Percentiles rank a stretch among this genome's conserved stretches.
Conservation (phyloP, 1,139 yeast genomes). For the Lodderomyces parapsilosis region DNA sequence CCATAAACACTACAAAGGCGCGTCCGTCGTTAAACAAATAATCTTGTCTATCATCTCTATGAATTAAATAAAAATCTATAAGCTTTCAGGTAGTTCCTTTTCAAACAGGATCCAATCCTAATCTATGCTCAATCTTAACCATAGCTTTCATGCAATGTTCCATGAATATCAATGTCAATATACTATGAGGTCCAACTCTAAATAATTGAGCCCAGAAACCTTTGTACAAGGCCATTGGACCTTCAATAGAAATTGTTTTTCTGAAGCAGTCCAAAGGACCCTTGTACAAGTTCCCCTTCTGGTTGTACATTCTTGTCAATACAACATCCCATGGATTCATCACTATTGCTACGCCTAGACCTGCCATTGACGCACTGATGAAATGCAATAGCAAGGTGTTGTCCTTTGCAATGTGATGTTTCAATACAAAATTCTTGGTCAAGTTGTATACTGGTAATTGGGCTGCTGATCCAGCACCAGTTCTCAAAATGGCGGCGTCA, state of each 20-base stretch:
- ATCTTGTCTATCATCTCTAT: not conserved
- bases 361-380: slow-evolving; percentile 74
- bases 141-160: slow-evolving; percentile 82
- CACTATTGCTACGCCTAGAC: slow-evolving; percentile 88
- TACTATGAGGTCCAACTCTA: slow-evolving; percentile 94
- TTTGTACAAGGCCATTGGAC: slow-evolving; percentile 84
- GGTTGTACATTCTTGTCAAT: slow-evolving; percentile 91
- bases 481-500: slow-evolving; percentile 90
- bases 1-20: not conserved
- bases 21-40: not conserved
- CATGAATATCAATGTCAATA: slow-evolving; percentile 88
- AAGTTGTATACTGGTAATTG: slow-evolving; percentile 91
- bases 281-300: slow-evolving; percentile 79
- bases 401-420: slow-evolving; percentile 47
- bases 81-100: not conserved
- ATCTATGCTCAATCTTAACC: slow-evolving; percentile 21
- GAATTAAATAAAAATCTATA: not conserved
- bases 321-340: slow-evolving; percentile 98
- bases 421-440: slow-evolving; percentile 59
- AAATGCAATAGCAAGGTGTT: slow-evolving; percentile 76
- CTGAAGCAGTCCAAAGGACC: slow-evolving; percentile 87
- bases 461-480: slow-evolving; percentile 94
- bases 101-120: slow-evolving; percentile 5
- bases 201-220: slow-evolving; percentile 92
- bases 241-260: slow-evolving; percentile 81